Base-by-base conservation (phyloP, 371 early-diverging fungal species). In the Mucor saturninus region DNA sequence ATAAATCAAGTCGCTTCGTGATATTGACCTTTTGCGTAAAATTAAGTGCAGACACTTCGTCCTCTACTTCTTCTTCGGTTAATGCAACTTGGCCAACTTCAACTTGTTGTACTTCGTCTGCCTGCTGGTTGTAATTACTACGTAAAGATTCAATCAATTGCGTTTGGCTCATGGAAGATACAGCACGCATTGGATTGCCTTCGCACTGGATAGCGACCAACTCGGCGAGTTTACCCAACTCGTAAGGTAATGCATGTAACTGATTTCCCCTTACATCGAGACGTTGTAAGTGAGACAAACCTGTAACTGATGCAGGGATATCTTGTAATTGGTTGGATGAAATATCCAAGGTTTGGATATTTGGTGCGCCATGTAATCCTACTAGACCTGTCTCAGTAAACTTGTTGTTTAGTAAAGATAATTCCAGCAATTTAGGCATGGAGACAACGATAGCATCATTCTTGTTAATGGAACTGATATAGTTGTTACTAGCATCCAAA, bases 191-290 rank as follows among this genome's bases (percentile, higher is more conserved):
- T 4, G 82, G 83, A 54, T 89, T 89, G 11, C 87, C 86, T 56
- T 85, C 85, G 75, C 81, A 85, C 1, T 68, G 69, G 39, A 89
- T 67, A 10, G 77, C 68, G 14, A 77, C 70, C 52, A 92, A 57
- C 10, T 79, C 67, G 7, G 62, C 42, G 51, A 91, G 64, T 32
- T 72, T 64, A 3, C 89, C 88, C 13, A 92, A 67, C 46, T 83
- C 83, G 6, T 81, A 69, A 7, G 86, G 86, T 15, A 89, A 71
- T 32, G 56, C 28, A 53, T 73, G 75, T 57, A 90, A 61, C 14
- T 76, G 73, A 65, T 91, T 91, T 46, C 79, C 82, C 21, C 86
- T 67, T 29, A 92, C 66, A 76, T 92, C 91, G 39, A 93, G 60
- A 42, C 89, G 79, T 45, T 83, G 64, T 10, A 69, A 56, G n/a